These are phyloP conservation scores for Epichloe sylvatica DNA, from an alignment of 2,329 filamentous ascomycete species.

Conservation along the genomic window DNA sequence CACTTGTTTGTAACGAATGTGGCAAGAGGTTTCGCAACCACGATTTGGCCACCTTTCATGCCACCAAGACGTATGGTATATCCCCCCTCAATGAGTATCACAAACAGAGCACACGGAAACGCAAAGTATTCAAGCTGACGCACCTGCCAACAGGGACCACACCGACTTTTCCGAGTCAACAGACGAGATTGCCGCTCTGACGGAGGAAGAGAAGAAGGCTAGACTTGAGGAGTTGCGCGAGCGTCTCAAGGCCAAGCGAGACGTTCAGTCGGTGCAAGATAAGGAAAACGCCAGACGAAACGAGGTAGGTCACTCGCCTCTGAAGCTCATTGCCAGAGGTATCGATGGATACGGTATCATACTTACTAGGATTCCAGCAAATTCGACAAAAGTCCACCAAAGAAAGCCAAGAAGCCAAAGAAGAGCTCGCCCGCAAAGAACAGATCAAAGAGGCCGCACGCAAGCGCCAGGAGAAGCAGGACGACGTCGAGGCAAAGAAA, in stretches of 20 bases:
- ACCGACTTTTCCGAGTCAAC: slow-evolving; percentile 86
- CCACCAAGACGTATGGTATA: slow-evolving; percentile 56
- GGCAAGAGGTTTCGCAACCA: slow-evolving; percentile 78
- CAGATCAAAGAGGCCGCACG: slow-evolving; percentile 79
- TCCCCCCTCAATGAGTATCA: not conserved
- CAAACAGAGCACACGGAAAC: not conserved
- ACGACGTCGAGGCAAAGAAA: slow-evolving; percentile 73
- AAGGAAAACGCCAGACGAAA: slow-evolving; percentile 75
- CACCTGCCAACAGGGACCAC: slow-evolving; percentile 47
- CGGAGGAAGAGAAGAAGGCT: slow-evolving; percentile 80
- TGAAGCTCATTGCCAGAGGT: not conserved
- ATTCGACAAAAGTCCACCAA: slow-evolving; percentile 77
- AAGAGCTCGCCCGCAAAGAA: slow-evolving; percentile 76
- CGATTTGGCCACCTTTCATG: slow-evolving; percentile 78
- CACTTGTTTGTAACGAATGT: slow-evolving; percentile 87
- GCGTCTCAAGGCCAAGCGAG: slow-evolving; percentile 59
- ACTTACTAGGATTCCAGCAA: slow-evolving; percentile 27
- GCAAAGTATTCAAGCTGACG: not conserved
- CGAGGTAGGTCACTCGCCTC: slow-evolving; percentile 43
- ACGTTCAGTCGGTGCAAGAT: slow-evolving; percentile 53
- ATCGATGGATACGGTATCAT: not conserved
- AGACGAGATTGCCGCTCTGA: slow-evolving; percentile 80
- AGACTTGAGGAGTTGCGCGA: slow-evolving; percentile 61
- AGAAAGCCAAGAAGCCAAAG: slow-evolving; percentile 78
- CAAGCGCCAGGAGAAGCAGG: slow-evolving; percentile 78